These are phyloP conservation scores for Aphanocladium album DNA, from an alignment of 2,329 filamentous ascomycete species.

Conservation along the genomic window DNA sequence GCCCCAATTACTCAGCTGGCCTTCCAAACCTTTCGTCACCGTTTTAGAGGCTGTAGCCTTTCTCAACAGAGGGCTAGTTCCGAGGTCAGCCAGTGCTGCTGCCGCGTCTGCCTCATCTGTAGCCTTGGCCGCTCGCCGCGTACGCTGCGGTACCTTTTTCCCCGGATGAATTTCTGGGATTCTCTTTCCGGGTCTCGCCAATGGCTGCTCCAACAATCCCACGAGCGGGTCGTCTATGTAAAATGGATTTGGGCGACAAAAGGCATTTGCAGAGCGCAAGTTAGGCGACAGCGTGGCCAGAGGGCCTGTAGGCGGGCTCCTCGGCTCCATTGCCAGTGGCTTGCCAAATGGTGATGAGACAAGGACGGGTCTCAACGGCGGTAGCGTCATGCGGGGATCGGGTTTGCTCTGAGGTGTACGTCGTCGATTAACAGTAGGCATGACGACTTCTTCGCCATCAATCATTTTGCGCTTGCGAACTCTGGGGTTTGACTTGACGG, in stretches of 20 bases:
- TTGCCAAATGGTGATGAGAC: conserved; percentile 18
- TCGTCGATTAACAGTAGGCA: conserved; percentile 19
- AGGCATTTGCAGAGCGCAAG: conserved; percentile 19
- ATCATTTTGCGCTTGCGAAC: conserved; percentile 44
- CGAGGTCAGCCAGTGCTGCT: conserved; percentile 21
- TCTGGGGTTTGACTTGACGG: conserved; percentile 46
- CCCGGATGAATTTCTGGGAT: neutral
- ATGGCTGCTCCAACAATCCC: conserved; percentile 18
- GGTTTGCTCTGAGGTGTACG: conserved; percentile 12
- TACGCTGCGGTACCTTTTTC: conserved; percentile 3
- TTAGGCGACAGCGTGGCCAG: conserved; percentile 29
- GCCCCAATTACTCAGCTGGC: conserved; percentile 19
- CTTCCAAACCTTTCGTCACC: conserved; percentile 1
- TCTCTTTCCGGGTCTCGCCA: conserved; percentile 9
- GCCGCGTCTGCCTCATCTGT: conserved; percentile 21
- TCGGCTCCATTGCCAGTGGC: conserved; percentile 27
- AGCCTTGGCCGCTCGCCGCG: conserved; percentile 4
- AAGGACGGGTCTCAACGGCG: conserved; percentile 26
- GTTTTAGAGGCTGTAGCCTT: conserved; percentile 6
- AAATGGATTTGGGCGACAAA: conserved; percentile 20
- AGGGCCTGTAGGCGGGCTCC: conserved; percentile 23
- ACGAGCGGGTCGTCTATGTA: conserved; percentile 21
- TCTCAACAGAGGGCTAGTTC: conserved; percentile 16
- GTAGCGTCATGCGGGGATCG: conserved; percentile 21
- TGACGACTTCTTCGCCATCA: conserved; percentile 31